Conservation (phyloP, 176 grass and related monocot species). For the Triticum dicoccoides region DNA sequence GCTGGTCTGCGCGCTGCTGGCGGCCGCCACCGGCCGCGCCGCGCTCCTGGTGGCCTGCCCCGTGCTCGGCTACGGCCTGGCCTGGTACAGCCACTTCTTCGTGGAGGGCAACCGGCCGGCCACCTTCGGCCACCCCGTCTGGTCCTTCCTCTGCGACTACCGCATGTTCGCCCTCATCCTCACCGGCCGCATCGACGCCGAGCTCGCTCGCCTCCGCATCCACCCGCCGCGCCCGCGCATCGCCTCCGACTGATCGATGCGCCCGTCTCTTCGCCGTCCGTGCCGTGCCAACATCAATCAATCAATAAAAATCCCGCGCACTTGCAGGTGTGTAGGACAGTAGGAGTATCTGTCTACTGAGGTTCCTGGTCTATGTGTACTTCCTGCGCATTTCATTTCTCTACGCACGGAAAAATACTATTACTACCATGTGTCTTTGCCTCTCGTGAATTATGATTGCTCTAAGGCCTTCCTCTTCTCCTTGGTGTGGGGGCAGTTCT, state of each 20-base stretch:
- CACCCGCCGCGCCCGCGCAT: background rate
- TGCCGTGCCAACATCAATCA: too few relatives aligned
- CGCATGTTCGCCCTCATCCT: slow-evolving; percentile 75
- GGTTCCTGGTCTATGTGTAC: background rate
- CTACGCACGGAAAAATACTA: background rate
- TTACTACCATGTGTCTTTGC: background rate
- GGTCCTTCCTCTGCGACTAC: slow-evolving; percentile 77
- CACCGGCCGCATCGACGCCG: slow-evolving; percentile 60
- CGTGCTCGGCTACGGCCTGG: slow-evolving; percentile 64
- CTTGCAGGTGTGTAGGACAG: too few relatives aligned
- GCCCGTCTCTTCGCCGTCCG: too few relatives aligned
- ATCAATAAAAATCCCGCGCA: too few relatives aligned
- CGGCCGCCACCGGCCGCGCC: slow-evolving; percentile 45
- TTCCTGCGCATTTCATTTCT: background rate
- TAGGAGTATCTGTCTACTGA: background rate
- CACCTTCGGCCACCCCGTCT: slow-evolving; percentile 72
- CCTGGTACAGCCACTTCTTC: slow-evolving; percentile 93
- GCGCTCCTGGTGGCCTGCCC: slow-evolving; percentile 42
- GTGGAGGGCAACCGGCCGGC: slow-evolving; percentile 71
- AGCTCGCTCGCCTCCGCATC: slow-evolving; percentile 62
- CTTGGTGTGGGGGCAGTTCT: background rate
- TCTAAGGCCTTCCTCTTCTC: background rate
- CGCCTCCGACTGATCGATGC: background rate
- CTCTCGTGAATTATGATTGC: background rate
- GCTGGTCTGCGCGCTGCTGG: slow-evolving; percentile 44